Evolutionary conservation across 768 basidiomycete genomes (phyloP).

Genomic region (Filobasidium floriforme): DNA sequence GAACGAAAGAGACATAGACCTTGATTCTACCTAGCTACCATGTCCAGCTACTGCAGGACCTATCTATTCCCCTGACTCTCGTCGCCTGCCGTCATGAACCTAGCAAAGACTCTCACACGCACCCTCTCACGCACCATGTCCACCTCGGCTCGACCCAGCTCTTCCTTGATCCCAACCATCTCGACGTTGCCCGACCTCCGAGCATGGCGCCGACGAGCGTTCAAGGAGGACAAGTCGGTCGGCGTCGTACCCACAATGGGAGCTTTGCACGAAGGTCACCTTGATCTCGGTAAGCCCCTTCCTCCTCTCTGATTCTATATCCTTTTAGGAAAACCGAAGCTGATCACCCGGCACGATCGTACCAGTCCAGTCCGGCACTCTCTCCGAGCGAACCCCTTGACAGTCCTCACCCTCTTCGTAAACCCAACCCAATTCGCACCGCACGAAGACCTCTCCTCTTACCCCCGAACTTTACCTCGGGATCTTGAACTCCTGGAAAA

Average conservation of each 20-base stretch:
- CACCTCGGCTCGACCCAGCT: neutral
- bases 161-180: slow-evolving; percentile 2
- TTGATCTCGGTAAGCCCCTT: slow-evolving; percentile 64
- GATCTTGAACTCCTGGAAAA: slow-evolving; percentile 61
- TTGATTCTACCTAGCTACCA: too few species aligned
- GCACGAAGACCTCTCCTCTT: slow-evolving; percentile 81
- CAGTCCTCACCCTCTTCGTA: slow-evolving; percentile 91
- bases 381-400: slow-evolving; percentile 68
- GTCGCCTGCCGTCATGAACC: neutral
- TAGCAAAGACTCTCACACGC: neutral
- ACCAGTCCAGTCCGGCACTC: slow-evolving; percentile 61
- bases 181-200: slow-evolving; percentile 27
- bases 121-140: slow-evolving; percentile 6
- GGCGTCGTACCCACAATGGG: slow-evolving; percentile 99
- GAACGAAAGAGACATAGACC: too few species aligned
- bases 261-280: slow-evolving; percentile 85
- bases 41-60: too few species aligned
- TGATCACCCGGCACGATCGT: neutral
- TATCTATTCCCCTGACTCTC: too few species aligned
- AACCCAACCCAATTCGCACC: slow-evolving; percentile 91
- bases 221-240: slow-evolving; percentile 58
- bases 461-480: slow-evolving; percentile 73
- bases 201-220: slow-evolving; percentile 63
- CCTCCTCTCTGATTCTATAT: neutral
- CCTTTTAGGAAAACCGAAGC: neutral